Evolutionary conservation across 345 rosid species (phyloP), one percentile per base, ranked within the genome.

Genomic region (Mallotus nudiflorus): DNA sequence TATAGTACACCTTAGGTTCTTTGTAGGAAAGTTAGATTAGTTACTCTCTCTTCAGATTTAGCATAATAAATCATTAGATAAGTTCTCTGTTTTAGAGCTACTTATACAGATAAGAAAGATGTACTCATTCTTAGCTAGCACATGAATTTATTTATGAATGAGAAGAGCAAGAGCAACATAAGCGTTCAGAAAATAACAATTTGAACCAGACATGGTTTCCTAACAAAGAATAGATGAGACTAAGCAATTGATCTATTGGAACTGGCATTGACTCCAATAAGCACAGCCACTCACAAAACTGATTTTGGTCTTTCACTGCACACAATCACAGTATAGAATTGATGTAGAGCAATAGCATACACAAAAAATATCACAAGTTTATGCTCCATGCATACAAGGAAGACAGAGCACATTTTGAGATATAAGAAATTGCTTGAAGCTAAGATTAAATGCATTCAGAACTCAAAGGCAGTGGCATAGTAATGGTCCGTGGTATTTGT

Each of bases 1-100:
- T 61, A 75, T 81, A 83, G 87, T 83, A 78, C 51, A 24, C 75
- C 69, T 70, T 86, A 85, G 87, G 75, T 80, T 78, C 83, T 85
- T 69, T 62, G 80, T 86, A 87, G 90, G 27, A 58, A 48, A 16
- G 50, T 65, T 52, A 55, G 74, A 55, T 66, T 84, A 81, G 79
- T 69, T 79, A 75, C 73, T 75, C 73, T 73, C 48, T 77, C 75
- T 53, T 75, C 78, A 81, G 81, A 80, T 71, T 51, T 88, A 81
- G 90, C 73, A 69, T 63, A 80, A 85, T 80, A 84, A 82, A 71
- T 65, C 73, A 81, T 63, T 79, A 83, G 85, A 69, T 51, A 73
- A 69, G 57, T 49, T 62, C 40, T 8, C 42, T 31, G 73, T 29
- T 44, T 63, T 85, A 78, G 81, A 60, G 65, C 65, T 65, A 25